These are phyloP conservation scores for Talaromyces islandicus DNA, from an alignment of 2,329 filamentous ascomycete genomes.

Conservation along the genomic window DNA sequence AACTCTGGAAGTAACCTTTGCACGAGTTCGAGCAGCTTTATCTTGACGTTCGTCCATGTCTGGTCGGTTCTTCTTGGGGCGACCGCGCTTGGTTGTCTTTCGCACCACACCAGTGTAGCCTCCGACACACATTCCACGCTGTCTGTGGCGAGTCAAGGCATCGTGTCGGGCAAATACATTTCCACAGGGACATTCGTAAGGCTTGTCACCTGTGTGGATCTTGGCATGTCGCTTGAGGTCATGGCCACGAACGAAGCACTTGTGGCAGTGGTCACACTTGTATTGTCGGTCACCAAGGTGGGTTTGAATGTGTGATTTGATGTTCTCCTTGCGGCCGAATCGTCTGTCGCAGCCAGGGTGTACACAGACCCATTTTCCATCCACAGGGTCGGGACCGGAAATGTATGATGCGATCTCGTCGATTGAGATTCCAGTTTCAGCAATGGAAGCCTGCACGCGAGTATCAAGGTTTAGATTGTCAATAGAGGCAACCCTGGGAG, in stretches of 20 bases:
- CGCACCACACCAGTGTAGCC: constrained; percentile 77
- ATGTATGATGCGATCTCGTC: constrained; percentile 79
- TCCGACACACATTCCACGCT: constrained; percentile 93
- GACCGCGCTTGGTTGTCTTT: constrained; percentile 61
- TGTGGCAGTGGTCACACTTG: constrained; percentile 85
- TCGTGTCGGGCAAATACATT: constrained; percentile 94
- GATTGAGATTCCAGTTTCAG: constrained; percentile 76
- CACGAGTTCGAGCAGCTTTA: constrained; percentile 51
- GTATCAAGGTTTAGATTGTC: constrained; percentile 47
- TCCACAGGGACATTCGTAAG: constrained; percentile 88
- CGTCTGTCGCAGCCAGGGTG: constrained; percentile 75
- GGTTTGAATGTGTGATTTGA: constrained; percentile 96
- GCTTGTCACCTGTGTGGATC: constrained; percentile 94
- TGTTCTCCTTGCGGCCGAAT: constrained; percentile 97
- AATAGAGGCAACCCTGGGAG: constrained; percentile 39
- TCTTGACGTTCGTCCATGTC: constrained; percentile 53
- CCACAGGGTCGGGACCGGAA: constrained; percentile 62
- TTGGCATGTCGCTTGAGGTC: constrained; percentile 96
- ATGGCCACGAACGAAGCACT: constrained; percentile 95
- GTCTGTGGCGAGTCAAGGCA: constrained; percentile 85
- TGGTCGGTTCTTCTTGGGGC: constrained; percentile 57
- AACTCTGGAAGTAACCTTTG: constrained; percentile 30
- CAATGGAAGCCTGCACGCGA: constrained; percentile 56
- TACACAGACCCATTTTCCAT: constrained; percentile 74
- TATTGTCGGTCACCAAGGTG: constrained; percentile 95